phyloP scores from a whole-genome alignment of 352 stramenopile species.

The Detonula confervacea region DNA sequence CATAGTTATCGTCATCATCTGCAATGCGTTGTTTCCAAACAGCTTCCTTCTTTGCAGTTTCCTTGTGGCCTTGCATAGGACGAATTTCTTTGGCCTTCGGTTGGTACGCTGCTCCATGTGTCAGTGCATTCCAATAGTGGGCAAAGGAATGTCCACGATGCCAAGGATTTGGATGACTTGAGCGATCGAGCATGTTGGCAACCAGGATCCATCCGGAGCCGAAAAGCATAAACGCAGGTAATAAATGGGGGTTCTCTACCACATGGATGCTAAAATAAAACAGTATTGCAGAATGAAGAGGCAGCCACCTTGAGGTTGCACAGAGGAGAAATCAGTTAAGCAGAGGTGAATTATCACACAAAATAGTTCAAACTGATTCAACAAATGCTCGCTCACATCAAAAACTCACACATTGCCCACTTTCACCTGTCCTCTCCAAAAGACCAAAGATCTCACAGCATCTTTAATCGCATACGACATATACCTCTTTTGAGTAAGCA shows the following conservation, averaged over 20 bases:
- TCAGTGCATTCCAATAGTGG: conserved; percentile 65
- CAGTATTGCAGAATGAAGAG: conserved; percentile 68
- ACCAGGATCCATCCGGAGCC: conserved; percentile 74
- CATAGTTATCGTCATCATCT: conserved; percentile 47
- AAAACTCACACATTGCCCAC: conserved; percentile 51
- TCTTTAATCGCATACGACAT: conserved; percentile 59
- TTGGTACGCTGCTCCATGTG: conserved; percentile 41
- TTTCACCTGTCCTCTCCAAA: conserved; percentile 79
- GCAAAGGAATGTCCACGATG: conserved; percentile 59
- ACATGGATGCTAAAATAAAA: conserved; percentile 60
- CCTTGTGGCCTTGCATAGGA: conserved; percentile 49
- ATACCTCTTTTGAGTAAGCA: conserved; percentile 62
- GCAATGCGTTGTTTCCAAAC: conserved; percentile 60
- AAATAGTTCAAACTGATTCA: no score
- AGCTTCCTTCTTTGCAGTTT: conserved; percentile 55
- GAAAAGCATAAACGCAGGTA: conserved; percentile 68
- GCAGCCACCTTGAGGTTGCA: conserved; percentile 51
- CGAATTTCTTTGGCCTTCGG: conserved; percentile 26
- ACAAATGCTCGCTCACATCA: no score
- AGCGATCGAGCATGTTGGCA: conserved; percentile 56
- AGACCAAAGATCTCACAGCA: conserved; percentile 66
- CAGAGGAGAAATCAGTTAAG: no score
- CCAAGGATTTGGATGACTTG: conserved; percentile 76
- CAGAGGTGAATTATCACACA: no score
- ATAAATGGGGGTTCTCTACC: conserved; percentile 67